phyloP scores from a whole-genome alignment of 2,329 filamentous ascomycete species.

The Scytalidium sp. region DNA sequence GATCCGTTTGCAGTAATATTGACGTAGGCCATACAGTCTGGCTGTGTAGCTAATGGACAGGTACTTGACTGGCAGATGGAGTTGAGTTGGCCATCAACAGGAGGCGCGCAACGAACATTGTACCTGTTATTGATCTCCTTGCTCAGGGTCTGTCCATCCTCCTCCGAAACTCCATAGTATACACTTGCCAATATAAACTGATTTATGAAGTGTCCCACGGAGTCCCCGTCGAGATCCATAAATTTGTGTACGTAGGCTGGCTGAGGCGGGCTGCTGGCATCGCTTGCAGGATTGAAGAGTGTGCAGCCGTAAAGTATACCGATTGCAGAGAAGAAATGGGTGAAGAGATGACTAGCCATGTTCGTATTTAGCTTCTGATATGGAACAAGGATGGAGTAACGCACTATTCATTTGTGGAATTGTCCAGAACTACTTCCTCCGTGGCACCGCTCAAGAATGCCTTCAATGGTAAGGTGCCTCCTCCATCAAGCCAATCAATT shows the following conservation, averaged over 20 bases:
- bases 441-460: slow-evolving; percentile 23
- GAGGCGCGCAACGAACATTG: slow-evolving; percentile 25
- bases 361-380: not conserved
- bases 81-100: slow-evolving; percentile 18
- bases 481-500: slow-evolving; percentile 30
- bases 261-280: slow-evolving; percentile 6
- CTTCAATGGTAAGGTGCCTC: slow-evolving; percentile 21
- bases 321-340: slow-evolving; percentile 27
- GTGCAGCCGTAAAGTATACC: slow-evolving; percentile 26
- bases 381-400: not conserved
- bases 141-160: slow-evolving; percentile 21
- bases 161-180: slow-evolving; percentile 24
- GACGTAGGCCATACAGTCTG: slow-evolving; percentile 25
- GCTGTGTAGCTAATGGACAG: slow-evolving; percentile 24
- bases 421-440: slow-evolving; percentile 14
- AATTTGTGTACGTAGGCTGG: slow-evolving; percentile 31
- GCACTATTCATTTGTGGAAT: slow-evolving; percentile 28
- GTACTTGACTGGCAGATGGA: slow-evolving; percentile 25
- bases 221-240: slow-evolving; percentile 27
- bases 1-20: slow-evolving; percentile 20
- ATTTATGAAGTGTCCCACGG: slow-evolving; percentile 29
- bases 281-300: slow-evolving; percentile 14
- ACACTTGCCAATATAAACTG: slow-evolving; percentile 23
- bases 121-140: slow-evolving; percentile 24
- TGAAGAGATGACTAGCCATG: slow-evolving; percentile 23